Percentiles rank a stretch among this genome's conserved stretches.
Evolutionary conservation across 306 rosid species (phyloP).

Genomic region (Gynostemma pentaphyllum): DNA sequence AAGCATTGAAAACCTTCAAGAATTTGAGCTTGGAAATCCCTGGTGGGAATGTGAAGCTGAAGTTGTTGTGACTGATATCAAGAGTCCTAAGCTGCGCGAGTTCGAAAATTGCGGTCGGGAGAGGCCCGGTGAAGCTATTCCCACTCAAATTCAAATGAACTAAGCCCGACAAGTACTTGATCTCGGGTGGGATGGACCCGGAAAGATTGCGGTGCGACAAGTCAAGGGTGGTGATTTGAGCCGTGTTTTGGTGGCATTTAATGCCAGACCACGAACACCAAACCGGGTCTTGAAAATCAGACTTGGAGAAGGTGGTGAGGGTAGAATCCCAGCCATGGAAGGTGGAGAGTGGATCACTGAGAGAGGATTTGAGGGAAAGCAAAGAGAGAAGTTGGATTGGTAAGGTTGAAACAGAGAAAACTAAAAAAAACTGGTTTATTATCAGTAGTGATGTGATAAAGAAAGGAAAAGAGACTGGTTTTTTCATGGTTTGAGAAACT

Average conservation of each 20-base stretch:
- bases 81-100: conserved; percentile 43
- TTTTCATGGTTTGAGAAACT: conserved; percentile 58
- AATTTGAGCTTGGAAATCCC: conserved; percentile 74
- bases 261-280: conserved; percentile 94
- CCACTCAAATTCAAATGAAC: conserved; percentile 64
- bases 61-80: conserved; percentile 64
- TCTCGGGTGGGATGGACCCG: conserved; percentile 52
- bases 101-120: conserved; percentile 48
- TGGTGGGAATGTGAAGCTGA: conserved; percentile 67
- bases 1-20: conserved; percentile 58
- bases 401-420: conserved; percentile 27
- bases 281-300: conserved; percentile 27
- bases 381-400: conserved; percentile 55
- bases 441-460: conserved; percentile 8
- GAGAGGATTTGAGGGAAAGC: conserved; percentile 51
- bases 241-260: conserved; percentile 50
- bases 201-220: conserved; percentile 78
- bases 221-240: conserved; percentile 45
- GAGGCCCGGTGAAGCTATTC: conserved; percentile 45
- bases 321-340: conserved; percentile 74
- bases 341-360: conserved; percentile 48
- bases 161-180: conserved; percentile 38
- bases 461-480: conserved; percentile 28
- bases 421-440: conserved; percentile 25
- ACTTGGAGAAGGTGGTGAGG: conserved; percentile 22